phyloP scores from a whole-genome alignment of 208 protist species.

The Acanthamoeba culbertsoni region DNA sequence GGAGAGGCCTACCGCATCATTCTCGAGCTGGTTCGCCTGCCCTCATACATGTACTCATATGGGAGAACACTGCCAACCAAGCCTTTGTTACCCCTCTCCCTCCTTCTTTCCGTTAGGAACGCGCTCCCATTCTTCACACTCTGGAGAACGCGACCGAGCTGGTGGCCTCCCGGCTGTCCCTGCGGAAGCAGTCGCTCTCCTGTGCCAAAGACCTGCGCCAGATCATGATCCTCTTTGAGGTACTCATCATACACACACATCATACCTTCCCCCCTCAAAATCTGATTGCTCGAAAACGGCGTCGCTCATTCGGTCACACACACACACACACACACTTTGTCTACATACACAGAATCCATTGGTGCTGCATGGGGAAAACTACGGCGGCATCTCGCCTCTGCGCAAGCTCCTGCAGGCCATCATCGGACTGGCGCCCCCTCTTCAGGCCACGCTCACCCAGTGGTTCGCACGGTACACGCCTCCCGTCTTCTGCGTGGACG shows the following conservation, averaged over 20 bases:
- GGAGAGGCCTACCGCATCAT: not conserved
- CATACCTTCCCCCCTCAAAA: not conserved
- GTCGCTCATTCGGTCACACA: not conserved
- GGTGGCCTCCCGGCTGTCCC: not conserved
- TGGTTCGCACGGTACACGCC: slow-evolving; percentile 27
- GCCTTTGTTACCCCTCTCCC: not conserved
- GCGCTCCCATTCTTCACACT: slow-evolving; percentile 20
- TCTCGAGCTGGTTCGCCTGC: not conserved
- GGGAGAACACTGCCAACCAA: too few relatives aligned
- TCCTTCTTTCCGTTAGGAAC: not conserved
- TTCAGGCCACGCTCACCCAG: not conserved
- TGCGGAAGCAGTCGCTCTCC: not conserved
- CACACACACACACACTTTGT: not conserved
- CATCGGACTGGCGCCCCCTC: not conserved
- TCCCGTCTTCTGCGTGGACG: not conserved
- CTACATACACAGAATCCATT: not conserved
- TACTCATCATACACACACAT: not conserved
- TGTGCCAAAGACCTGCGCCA: not conserved
- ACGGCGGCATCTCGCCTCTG: not conserved
- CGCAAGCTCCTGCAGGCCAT: not conserved
- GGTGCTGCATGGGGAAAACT: not conserved
- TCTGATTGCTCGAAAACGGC: not conserved
- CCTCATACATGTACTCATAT: too few relatives aligned
- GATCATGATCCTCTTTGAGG: slow-evolving; percentile 39
- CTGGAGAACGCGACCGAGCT: slow-evolving; percentile 42